Conservation (phyloP, 306 rosid species). For the Acacia acuminata region DNA sequence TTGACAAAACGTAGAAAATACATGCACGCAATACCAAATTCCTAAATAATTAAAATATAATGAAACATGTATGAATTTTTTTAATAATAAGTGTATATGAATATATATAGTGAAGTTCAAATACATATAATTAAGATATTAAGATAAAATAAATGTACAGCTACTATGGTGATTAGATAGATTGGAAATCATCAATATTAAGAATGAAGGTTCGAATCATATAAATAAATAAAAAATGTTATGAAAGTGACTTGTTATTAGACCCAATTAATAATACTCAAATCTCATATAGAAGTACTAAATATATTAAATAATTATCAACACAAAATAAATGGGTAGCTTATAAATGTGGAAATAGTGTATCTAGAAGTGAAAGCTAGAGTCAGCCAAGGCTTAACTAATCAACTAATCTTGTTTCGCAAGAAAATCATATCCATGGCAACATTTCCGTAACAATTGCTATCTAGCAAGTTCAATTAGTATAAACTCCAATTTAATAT, state of each 20-base stretch:
- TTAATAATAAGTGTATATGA: too few species aligned
- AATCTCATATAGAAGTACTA: not conserved
- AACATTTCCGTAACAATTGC: not conserved
- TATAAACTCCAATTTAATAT: too few species aligned
- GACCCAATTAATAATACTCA: too few species aligned
- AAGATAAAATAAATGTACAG: too few species aligned
- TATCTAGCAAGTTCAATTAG: not conserved
- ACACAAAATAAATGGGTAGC: not conserved
- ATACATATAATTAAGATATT: too few species aligned
- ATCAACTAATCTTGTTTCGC: not conserved
- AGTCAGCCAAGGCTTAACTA: not conserved
- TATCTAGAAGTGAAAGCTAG: not conserved
- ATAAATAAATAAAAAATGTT: too few species aligned
- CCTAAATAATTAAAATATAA: not conserved
- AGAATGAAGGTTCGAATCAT: too few species aligned
- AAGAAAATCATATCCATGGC: not conserved
- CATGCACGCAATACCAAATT: not conserved
- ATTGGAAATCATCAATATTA: too few species aligned
- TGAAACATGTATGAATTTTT: too few species aligned
- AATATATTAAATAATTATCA: not conserved
- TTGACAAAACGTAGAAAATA: not conserved
- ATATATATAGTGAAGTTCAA: too few species aligned
- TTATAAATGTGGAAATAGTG: not conserved
- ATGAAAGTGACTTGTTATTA: too few species aligned
- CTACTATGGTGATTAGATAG: too few species aligned